Evolutionary conservation across 176 grass and related monocot genomes (phyloP), one percentile per base, ranked within the genome.

Genomic region (Leersia perrieri): DNA sequence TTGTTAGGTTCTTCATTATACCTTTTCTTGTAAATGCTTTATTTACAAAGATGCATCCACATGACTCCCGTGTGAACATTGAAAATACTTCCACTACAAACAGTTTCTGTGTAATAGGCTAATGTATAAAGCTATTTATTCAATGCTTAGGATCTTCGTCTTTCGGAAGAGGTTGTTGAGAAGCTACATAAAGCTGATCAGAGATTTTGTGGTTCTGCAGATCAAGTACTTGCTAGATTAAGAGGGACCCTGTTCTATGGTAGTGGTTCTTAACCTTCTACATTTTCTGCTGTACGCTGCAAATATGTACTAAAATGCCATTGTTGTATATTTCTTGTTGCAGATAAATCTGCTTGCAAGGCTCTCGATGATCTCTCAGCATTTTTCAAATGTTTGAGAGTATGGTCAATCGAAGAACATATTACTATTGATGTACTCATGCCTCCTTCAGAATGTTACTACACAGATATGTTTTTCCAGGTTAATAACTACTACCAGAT

Each of bases 361-460:
- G 95, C 95, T 89, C 69, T 98, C 80, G 92, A 94, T 80, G 95
- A 98, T 41, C 75, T 98, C 63, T 94, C 95, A 3, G 57, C 51
- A 14, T 85, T 98, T 87, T 83, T 98, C 35, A 94, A 85, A 73
- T 94, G 75, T 83, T 87, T 98, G 80, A 92, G 92, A 68, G 66
- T 87, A 75, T 98, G 95, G 95, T 83, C 60, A 31, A 73, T 89
- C 72, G 92, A 92, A 38, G 75, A 90, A 74, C 75, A 77, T 70
- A 70, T 98, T 69, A 88, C 92, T 57, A 91, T 98, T 73, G 95
- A 98, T 84, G 92, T 98, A 73, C 90, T 98, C 22, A 94, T 93
- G 92, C 92, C 95, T 92, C 92, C 95, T 85, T 88, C 95, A 71
- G 95, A 98, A 85, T 85, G 70, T 84, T 98, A 93, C 71, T 90